Evolutionary conservation across 768 basidiomycete species (phyloP).

Genomic region (Stropharia rugosoannulata): DNA sequence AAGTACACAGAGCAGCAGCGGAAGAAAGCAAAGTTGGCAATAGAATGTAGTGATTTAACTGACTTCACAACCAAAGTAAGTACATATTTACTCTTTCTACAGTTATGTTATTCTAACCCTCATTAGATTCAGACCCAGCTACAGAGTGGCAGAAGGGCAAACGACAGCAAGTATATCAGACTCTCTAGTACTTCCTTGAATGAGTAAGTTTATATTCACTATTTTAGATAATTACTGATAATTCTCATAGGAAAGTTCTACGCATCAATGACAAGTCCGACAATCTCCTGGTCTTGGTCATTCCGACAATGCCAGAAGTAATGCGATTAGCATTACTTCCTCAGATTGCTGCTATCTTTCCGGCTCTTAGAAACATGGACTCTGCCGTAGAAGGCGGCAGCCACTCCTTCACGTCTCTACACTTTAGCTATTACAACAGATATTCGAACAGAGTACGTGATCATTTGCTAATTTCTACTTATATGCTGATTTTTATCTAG

Average conservation of each 20-base stretch:
- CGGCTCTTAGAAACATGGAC: neutral
- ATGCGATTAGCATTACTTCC: neutral
- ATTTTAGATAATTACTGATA: neutral
- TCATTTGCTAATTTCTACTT: neutral
- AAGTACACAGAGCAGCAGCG: neutral
- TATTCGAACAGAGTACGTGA: neutral
- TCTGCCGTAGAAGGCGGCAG: neutral
- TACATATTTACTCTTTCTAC: neutral
- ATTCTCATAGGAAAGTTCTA: neutral
- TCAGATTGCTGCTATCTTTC: neutral
- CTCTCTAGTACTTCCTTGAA: neutral
- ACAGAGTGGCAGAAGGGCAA: neutral
- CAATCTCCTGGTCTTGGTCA: neutral
- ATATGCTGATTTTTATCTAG: neutral
- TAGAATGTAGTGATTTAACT: neutral
- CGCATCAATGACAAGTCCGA: neutral
- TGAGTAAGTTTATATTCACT: neutral
- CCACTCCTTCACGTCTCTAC: neutral
- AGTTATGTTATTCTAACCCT: neutral
- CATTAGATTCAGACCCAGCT: neutral
- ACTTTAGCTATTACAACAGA: constrained; percentile 1
- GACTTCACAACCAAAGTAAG: neutral
- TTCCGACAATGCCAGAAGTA: neutral
- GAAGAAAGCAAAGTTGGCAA: neutral
- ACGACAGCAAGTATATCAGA: neutral